Percentiles rank a stretch among this genome's conserved stretches.
phyloP scores from a whole-genome alignment of 352 stramenopile genomes.

The Phytophthora fragariaefolia region DNA sequence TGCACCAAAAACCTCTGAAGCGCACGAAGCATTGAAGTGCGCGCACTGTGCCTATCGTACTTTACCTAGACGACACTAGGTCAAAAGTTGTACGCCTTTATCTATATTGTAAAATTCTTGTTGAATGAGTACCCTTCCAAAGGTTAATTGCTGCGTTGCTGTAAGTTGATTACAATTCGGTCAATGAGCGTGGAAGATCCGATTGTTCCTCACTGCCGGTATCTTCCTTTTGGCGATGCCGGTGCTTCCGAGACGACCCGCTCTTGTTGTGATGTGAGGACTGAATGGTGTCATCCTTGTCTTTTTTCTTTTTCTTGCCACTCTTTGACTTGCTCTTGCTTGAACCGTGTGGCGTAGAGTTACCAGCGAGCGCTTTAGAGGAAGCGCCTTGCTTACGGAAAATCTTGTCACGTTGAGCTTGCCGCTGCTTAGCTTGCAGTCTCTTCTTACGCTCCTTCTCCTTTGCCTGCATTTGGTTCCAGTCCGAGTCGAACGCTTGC shows the following conservation, averaged over 20 bases:
- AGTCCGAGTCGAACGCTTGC: conserved; percentile 58
- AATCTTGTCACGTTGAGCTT: conserved; percentile 80
- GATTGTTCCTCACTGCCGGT: conserved; percentile 2
- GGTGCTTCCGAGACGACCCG: conserved; percentile 41
- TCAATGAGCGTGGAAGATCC: conserved; percentile 42
- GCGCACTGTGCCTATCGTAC: background rate
- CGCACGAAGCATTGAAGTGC: conserved; percentile 57
- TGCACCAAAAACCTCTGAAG: conserved; percentile 78
- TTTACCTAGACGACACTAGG: conserved; percentile 13
- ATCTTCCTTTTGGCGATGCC: conserved; percentile 30
- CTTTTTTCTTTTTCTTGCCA: conserved; percentile 62
- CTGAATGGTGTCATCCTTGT: conserved; percentile 20
- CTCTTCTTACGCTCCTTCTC: conserved; percentile 78
- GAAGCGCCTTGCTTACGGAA: conserved; percentile 62
- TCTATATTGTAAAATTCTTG: conserved; percentile 39
- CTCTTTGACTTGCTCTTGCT: conserved; percentile 39
- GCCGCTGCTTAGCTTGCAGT: conserved; percentile 73
- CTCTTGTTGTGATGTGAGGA: conserved; percentile 46
- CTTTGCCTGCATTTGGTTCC: conserved; percentile 76
- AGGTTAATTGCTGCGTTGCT: background rate
- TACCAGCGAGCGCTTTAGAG: conserved; percentile 30
- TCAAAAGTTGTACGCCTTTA: conserved; percentile 15
- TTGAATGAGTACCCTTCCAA: conserved; percentile 8
- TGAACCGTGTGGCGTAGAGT: conserved; percentile 11
- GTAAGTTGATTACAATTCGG: conserved; percentile 41